Conservation (phyloP, 306 rosid genomes). For the Begonia fuchsioides region DNA sequence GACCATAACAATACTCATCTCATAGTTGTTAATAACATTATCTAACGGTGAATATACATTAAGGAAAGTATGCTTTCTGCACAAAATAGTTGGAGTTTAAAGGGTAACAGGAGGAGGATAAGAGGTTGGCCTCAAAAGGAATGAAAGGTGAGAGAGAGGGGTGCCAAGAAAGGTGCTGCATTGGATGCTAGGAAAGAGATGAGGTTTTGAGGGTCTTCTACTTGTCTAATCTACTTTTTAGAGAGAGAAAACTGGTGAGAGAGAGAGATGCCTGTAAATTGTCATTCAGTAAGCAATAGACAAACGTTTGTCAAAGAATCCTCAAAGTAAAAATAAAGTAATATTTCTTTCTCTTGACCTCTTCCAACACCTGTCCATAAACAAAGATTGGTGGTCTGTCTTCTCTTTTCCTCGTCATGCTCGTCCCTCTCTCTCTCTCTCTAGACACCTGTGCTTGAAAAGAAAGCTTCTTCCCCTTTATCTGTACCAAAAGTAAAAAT, state of each 20-base stretch:
- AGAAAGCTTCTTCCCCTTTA: constrained; percentile 22
- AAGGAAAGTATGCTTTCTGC: too few relatives aligned
- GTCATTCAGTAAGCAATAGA: constrained; percentile 54
- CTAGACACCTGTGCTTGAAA: constrained; percentile 1
- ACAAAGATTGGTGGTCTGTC: constrained; percentile 29
- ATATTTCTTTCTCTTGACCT: constrained; percentile 28
- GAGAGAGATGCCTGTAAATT: constrained; percentile 42
- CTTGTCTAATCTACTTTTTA: constrained; percentile 48
- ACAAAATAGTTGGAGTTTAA: too few relatives aligned
- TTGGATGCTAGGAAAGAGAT: constrained; percentile 70
- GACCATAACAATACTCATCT: too few relatives aligned
- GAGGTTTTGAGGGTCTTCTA: constrained; percentile 66
- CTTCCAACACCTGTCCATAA: constrained; percentile 37
- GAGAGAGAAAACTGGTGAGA: constrained; percentile 7
- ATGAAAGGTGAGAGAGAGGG: constrained; percentile 45
- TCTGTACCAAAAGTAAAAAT: too few relatives aligned
- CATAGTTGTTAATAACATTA: too few relatives aligned
- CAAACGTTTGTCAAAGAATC: constrained; percentile 94
- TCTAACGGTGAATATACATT: too few relatives aligned
- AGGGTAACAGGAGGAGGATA: too few relatives aligned
- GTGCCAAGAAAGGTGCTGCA: constrained; percentile 29
- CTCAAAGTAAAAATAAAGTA: constrained; percentile 18
- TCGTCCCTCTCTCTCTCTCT: constrained; percentile 11
- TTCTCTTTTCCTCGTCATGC: constrained; percentile 45
- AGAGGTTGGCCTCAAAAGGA: constrained; percentile 53